Evolutionary conservation across 2,329 filamentous ascomycete genomes (phyloP).

Genomic region (Exophiala phaeomuriformis): DNA sequence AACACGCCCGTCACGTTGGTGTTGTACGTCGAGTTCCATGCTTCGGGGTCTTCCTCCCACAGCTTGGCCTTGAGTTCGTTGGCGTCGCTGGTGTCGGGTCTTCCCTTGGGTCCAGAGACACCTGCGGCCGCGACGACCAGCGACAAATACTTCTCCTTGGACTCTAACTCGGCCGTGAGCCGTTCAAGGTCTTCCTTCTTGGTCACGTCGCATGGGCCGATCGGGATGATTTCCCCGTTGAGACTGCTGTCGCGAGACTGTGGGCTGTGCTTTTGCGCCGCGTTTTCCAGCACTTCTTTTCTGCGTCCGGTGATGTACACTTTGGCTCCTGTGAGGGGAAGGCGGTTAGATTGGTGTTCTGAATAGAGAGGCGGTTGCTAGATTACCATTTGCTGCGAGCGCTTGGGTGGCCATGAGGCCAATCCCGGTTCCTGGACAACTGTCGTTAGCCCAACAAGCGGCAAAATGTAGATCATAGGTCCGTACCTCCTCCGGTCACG

Average conservation of each 20-base stretch:
- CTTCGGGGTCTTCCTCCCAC: slow-evolving; percentile 60
- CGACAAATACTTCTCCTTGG: slow-evolving; percentile 58
- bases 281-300: slow-evolving; percentile 29
- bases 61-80: slow-evolving; percentile 47
- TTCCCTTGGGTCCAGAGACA: slow-evolving; percentile 56
- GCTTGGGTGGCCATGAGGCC: slow-evolving; percentile 30
- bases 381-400: slow-evolving; percentile 29
- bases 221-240: slow-evolving; percentile 49
- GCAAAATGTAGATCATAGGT: not conserved
- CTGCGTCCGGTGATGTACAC: slow-evolving; percentile 31
- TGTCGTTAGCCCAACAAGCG: not conserved
- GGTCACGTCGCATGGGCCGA: slow-evolving; percentile 54
- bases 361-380: not conserved
- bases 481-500: slow-evolving; percentile 29
- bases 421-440: slow-evolving; percentile 26
- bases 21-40: slow-evolving; percentile 60
- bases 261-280: slow-evolving; percentile 38
- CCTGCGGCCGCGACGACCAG: slow-evolving; percentile 60
- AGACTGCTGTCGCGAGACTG: slow-evolving; percentile 18
- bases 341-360: not conserved
- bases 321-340: slow-evolving; percentile 26
- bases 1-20: slow-evolving; percentile 67
- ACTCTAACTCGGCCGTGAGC: slow-evolving; percentile 49
- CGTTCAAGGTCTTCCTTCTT: slow-evolving; percentile 52
- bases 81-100: slow-evolving; percentile 47